Evolutionary conservation across 257 asterid species (phyloP), one percentile per base, ranked within the genome.

Genomic region (Solanum bulbocastanum): DNA sequence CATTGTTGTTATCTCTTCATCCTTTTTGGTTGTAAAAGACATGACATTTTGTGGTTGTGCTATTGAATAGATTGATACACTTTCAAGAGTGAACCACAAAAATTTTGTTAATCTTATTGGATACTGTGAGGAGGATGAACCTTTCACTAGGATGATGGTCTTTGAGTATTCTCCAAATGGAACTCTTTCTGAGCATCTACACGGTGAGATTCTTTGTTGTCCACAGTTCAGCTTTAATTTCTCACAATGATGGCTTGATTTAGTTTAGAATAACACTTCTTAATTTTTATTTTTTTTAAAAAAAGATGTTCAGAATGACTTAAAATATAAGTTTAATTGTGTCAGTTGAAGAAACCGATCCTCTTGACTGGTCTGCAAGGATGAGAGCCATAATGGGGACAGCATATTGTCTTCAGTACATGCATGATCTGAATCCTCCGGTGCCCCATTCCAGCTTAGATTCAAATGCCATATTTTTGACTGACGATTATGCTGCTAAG

Each of bases 401-500:
- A 23, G 94, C 95, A 11, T 97, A 97, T 86, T 95, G 98, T 88
- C 96, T 97, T 52, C 95, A 94, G 85, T 89, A 97, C 94, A 91
- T 97, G 94, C 99, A 97, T 76, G 95, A 91, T 66, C 91, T 95
- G 49, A 94, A 93, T 87, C 99, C 99, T 52, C 96, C 98, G 1
- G 60, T 97, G 49, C 76, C 94, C 4, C 97, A 92, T 88, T 85
- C 91, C 90, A 90, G 90, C 93, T 83, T 96, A 90, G 92, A 84
- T 75, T 94, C 98, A 65, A 87, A 90, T 84, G 88, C 90, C 44
- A 91, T 97, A 90, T 90, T 86, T 75, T 76, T 97, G 83, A 95
- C 99, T n/a, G 99, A 97, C 81, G 99, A 97, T 90, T 97, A 94
- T 92, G 99, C 99, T 58, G 98, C 99, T 86, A 97, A 97, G 92